Evolutionary conservation across 2,329 filamentous ascomycete genomes (phyloP).

Genomic region (Colletotrichum euphorbiae): DNA sequence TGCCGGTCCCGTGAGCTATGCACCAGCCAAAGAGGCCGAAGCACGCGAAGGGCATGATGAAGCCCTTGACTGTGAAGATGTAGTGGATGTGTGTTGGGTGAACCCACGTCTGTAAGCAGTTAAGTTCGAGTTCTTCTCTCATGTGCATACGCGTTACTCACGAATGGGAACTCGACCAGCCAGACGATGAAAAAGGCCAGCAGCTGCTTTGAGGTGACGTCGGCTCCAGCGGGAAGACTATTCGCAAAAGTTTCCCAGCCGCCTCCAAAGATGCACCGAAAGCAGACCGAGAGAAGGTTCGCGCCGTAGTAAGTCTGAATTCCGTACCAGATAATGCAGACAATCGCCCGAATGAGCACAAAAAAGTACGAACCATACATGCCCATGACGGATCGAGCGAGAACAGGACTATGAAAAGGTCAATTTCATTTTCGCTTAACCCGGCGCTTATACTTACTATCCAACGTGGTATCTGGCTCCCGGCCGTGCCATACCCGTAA

Average conservation of each 20-base stretch:
- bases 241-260: slow-evolving; percentile 49
- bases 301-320: slow-evolving; percentile 44
- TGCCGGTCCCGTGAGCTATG: slow-evolving; percentile 45
- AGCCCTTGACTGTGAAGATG: slow-evolving; percentile 51
- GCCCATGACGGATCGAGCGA: slow-evolving; percentile 53
- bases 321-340: slow-evolving; percentile 48
- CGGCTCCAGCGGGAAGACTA: slow-evolving; percentile 46
- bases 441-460: slow-evolving; percentile 36
- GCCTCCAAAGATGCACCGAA: slow-evolving; percentile 50
- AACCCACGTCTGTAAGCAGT: slow-evolving; percentile 44
- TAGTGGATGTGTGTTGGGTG: slow-evolving; percentile 51
- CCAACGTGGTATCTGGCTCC: slow-evolving; percentile 46
- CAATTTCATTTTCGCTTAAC: not conserved
- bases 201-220: slow-evolving; percentile 50
- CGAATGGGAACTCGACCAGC: slow-evolving; percentile 53
- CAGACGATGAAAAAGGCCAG: slow-evolving; percentile 54
- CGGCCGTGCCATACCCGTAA: slow-evolving; percentile 45
- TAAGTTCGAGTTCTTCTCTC: not conserved
- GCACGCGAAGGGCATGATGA: slow-evolving; percentile 50
- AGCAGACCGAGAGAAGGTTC: slow-evolving; percentile 42
- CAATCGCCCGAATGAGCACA: slow-evolving; percentile 49
- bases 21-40: slow-evolving; percentile 52
- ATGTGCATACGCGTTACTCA: slow-evolving; percentile 18
- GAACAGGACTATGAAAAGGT: slow-evolving; percentile 45
- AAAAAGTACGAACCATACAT: slow-evolving; percentile 57